phyloP scores from a whole-genome alignment of 1,284 basidiomycete genomes.

The Heterobasidion irregulare region DNA sequence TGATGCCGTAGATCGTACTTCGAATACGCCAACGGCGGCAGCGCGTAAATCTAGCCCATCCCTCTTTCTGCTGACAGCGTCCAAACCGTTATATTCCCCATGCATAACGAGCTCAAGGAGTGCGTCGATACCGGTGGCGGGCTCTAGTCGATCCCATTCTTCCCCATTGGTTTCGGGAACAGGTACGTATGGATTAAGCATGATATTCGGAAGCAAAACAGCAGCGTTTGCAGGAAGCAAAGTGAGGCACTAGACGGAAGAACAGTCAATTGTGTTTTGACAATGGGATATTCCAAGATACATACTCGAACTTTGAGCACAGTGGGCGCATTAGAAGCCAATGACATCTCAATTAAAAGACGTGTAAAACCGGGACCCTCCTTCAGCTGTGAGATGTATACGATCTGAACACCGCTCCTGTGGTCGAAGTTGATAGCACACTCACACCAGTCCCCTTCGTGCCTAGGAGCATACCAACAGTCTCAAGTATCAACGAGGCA shows the following conservation, averaged over 20 bases:
- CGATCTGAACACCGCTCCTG: background rate
- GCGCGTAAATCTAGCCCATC: slow-evolving; percentile 59
- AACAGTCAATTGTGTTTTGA: background rate
- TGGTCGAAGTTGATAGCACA: slow-evolving; percentile 4
- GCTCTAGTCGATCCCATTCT: slow-evolving; percentile 78
- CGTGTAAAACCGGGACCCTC: slow-evolving; percentile 67
- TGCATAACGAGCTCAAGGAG: slow-evolving; percentile 67
- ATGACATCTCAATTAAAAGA: slow-evolving; percentile 79
- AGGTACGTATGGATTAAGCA: slow-evolving; percentile 70
- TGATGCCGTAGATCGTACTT: slow-evolving; percentile 32
- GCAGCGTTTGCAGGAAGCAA: slow-evolving; percentile 55
- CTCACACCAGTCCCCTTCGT: slow-evolving; percentile 66
- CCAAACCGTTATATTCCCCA: slow-evolving; percentile 69
- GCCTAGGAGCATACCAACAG: slow-evolving; percentile 70
- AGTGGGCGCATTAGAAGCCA: slow-evolving; percentile 90
- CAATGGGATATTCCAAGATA: background rate
- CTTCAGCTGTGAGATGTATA: slow-evolving; percentile 30
- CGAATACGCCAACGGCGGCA: slow-evolving; percentile 61
- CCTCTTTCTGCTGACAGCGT: slow-evolving; percentile 43
- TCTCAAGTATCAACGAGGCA: slow-evolving; percentile 68
- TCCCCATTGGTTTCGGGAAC: slow-evolving; percentile 81
- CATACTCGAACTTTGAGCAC: slow-evolving; percentile 76
- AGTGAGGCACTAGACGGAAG: slow-evolving; percentile 44
- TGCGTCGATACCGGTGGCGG: slow-evolving; percentile 67
- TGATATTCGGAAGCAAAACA: slow-evolving; percentile 53